phyloP scores from a whole-genome alignment of 352 stramenopile species.

The Globisporangium paddicum region DNA sequence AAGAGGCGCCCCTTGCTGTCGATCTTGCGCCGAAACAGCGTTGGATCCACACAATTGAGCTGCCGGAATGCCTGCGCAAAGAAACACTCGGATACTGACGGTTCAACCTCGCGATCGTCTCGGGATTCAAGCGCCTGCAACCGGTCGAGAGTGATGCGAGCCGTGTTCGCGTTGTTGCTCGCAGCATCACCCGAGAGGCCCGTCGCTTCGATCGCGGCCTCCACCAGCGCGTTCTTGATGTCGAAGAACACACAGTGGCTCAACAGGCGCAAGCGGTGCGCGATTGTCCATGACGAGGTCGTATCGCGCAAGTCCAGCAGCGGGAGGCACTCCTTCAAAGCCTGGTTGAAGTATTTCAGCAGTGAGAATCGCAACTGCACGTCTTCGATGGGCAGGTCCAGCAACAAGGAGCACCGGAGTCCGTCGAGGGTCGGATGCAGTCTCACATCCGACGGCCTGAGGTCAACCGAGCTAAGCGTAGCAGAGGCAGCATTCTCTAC shows the following conservation, averaged over 20 bases:
- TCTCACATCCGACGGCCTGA: conserved; percentile 68
- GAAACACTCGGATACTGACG: conserved; percentile 89
- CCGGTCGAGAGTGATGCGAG: conserved; percentile 80
- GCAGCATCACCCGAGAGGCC: conserved; percentile 42
- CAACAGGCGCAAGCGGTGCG: conserved; percentile 57
- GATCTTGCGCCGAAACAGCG: conserved; percentile 83
- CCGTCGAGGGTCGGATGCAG: conserved; percentile 67
- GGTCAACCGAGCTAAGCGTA: conserved; percentile 40
- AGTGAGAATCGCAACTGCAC: conserved; percentile 77
- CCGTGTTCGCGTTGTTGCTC: conserved; percentile 55
- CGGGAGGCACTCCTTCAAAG: conserved; percentile 57
- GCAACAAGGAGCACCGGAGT: conserved; percentile 61
- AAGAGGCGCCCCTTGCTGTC: conserved; percentile 87
- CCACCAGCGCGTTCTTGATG: conserved; percentile 74
- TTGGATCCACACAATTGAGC: conserved; percentile 80
- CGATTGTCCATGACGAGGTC: conserved; percentile 66
- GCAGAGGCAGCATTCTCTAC: conserved; percentile 40
- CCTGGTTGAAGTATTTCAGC: conserved; percentile 80
- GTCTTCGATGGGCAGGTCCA: conserved; percentile 46
- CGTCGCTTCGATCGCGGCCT: conserved; percentile 77
- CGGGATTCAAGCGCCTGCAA: conserved; percentile 84
- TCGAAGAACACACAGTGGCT: conserved; percentile 89
- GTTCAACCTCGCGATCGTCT: conserved; percentile 83
- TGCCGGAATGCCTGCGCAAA: conserved; percentile 93
- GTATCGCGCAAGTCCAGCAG: conserved; percentile 77